Evolutionary conservation across 2,329 filamentous ascomycete genomes (phyloP).

Genomic region (Alternaria sp.): DNA sequence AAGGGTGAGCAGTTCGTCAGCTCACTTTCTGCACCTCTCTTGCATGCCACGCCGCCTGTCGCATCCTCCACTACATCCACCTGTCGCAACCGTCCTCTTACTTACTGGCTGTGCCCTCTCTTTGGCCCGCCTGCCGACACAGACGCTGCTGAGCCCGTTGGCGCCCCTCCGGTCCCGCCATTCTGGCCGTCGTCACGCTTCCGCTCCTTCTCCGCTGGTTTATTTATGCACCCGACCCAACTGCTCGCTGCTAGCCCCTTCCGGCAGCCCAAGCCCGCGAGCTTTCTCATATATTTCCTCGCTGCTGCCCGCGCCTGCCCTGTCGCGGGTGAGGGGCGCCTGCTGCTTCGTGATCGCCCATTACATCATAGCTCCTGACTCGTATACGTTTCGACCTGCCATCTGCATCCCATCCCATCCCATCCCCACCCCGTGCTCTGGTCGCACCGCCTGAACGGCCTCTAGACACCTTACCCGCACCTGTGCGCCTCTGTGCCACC

Average conservation of each 20-base stretch:
- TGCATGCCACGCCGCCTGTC: neutral
- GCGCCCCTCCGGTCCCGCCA: neutral
- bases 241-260: conserved; percentile 8
- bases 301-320: neutral
- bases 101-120: neutral
- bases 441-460: conserved; percentile 13
- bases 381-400: neutral
- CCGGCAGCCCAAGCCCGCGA: neutral
- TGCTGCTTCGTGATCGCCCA: neutral
- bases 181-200: conserved; percentile 1
- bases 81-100: neutral
- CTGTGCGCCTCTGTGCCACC: conserved; percentile 28
- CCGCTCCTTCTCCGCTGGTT: neutral
- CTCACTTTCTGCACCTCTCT: neutral
- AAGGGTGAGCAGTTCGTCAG: neutral
- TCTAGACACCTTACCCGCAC: conserved; percentile 25
- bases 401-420: conserved; percentile 10
- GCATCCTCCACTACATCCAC: neutral
- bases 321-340: neutral
- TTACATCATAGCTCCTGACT: conserved; percentile 15
- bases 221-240: neutral
- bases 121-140: neutral
- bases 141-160: neutral
- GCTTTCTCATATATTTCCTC: neutral
- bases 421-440: conserved; percentile 14